These are phyloP conservation scores for Poa annua DNA, from an alignment of 176 grass and related monocot genomes.

Conservation along the genomic window DNA sequence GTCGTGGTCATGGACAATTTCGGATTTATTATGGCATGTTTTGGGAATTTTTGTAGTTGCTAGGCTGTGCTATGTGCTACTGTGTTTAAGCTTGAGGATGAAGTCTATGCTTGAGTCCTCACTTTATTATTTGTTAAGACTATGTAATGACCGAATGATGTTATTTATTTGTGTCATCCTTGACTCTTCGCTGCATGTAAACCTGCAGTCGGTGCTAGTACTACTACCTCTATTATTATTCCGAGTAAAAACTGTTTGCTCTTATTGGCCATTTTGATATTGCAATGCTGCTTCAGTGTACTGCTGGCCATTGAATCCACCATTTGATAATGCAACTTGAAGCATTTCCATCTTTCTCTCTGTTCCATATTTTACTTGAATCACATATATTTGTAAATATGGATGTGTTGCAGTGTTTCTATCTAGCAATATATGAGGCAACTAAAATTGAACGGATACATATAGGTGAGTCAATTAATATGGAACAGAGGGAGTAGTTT, in stretches of 20 bases:
- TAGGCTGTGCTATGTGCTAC: slow-evolving; percentile 51
- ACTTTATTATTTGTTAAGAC: slow-evolving; percentile 53
- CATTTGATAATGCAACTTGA: too few relatives aligned
- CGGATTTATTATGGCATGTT: slow-evolving; percentile 66
- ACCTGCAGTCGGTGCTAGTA: slow-evolving; percentile 2
- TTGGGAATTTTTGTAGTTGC: slow-evolving; percentile 76
- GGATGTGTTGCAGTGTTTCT: too few relatives aligned
- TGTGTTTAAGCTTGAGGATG: slow-evolving; percentile 44
- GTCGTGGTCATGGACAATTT: slow-evolving; percentile 58
- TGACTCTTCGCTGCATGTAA: slow-evolving; percentile 39
- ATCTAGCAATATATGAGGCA: too few relatives aligned
- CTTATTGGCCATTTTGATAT: not conserved
- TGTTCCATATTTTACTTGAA: too few relatives aligned
- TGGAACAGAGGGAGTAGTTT: too few relatives aligned
- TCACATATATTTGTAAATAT: too few relatives aligned
- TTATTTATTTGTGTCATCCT: slow-evolving; percentile 62
- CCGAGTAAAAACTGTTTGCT: slow-evolving; percentile 31
- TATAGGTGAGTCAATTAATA: too few relatives aligned
- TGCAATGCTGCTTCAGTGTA: too few relatives aligned
- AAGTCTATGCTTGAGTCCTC: slow-evolving; percentile 36
- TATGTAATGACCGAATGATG: slow-evolving; percentile 52
- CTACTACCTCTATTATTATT: not conserved
- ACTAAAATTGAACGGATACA: too few relatives aligned
- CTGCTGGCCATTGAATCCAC: too few relatives aligned
- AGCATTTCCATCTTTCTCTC: too few relatives aligned